Base-by-base conservation (phyloP, 441 rosid genomes). In the Geranium incanum region DNA sequence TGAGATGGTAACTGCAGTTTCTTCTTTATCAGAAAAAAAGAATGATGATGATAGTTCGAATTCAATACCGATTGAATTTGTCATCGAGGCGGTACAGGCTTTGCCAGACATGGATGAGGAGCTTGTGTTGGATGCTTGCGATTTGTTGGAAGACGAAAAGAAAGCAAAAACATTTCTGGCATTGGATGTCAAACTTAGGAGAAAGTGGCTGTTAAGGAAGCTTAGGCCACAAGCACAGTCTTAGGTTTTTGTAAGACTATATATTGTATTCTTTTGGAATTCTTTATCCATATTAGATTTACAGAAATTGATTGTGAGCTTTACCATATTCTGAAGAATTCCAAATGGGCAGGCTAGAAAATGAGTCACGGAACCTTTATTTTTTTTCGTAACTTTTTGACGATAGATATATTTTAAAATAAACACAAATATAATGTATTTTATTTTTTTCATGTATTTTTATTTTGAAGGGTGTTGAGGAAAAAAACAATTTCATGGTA, bases 161-260 rank as follows among this genome's bases (percentile, higher is more conserved):
- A 94, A 86, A 79, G 93, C 95, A 12, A 94, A 87, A 81, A 89
- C 86, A 4, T 91, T 91, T 72, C 70, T 94, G 83, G 97, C 97
- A 19, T 81, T 91, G 71, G 87, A 88, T 57, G 70, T 76, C 28
- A 43, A 84, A 0, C 69, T 94, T 73, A 82, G 93, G 52, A 91
- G 78, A 81, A 94, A 86, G 76, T 91, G 96, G 98, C 64, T 94
- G 55, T 74, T 86, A 9, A 86, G 95, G 69, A 93, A 93, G 81
- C 96, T 93, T 59, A 19, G 64, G 64, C 64, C 64, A 59, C 64
- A 59, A 28, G 33, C 33, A 59, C 64, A 59, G 33, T 18, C 33
- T 7, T 59, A 6, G 64, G 64, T 59, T 59, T 59, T 18, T 18
- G 64, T 59, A 59, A 21, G 13, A 59, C 64, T 59, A 8, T 59